Evolutionary conservation across 2,329 filamentous ascomycete genomes (phyloP), one percentile per base, ranked within the genome.

Genomic region (Penicillium sp.): DNA sequence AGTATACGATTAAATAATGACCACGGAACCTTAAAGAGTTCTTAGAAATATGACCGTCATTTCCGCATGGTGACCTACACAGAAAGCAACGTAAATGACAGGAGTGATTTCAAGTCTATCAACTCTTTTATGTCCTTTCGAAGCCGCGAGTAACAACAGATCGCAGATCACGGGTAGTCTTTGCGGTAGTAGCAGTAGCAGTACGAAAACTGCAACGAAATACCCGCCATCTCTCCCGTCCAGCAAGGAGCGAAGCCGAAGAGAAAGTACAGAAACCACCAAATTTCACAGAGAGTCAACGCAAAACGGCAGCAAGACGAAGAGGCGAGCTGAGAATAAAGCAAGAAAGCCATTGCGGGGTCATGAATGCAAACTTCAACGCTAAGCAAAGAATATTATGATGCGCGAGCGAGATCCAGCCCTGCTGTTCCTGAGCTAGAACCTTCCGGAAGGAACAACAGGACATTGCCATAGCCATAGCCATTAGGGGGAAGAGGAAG

Each of bases 371-470:
- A 40, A 35, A 57, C 39, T 40, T 50, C 37, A 35, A 39, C 54
- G 58, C 50, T 57, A 60, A 56, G 58, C 54, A 57, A 56, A 53
- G 24, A 57, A 22, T 18, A 44, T 56, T 22, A 50, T 50, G 27
- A 49, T 49, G 33, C 35, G 19, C 16, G 18, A 49, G 46, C 35
- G 13, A 44, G 47, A 6, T 14, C 6, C 46, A 49, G 43, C 43
- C 16, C 6, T n/a, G 43, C 43, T 46, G 43, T 46, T 46, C 14
- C 43, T 11, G 43, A n/a, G 43, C 43, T 31, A 31, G 43, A 24
- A 46, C 43, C 31, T 31, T 18, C 18, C 43, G 16, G 19, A n/a
- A 46, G 14, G 10, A 31, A 49, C 31, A n/a, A 22, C 31, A 35
- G 35, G 31, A 49, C 27, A 19, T 33, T 19, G 31, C 46, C n/a